Evolutionary conservation across 2,329 filamentous ascomycete genomes (phyloP), one percentile per base, ranked within the genome.

Genomic region (Colletotrichum sp.): DNA sequence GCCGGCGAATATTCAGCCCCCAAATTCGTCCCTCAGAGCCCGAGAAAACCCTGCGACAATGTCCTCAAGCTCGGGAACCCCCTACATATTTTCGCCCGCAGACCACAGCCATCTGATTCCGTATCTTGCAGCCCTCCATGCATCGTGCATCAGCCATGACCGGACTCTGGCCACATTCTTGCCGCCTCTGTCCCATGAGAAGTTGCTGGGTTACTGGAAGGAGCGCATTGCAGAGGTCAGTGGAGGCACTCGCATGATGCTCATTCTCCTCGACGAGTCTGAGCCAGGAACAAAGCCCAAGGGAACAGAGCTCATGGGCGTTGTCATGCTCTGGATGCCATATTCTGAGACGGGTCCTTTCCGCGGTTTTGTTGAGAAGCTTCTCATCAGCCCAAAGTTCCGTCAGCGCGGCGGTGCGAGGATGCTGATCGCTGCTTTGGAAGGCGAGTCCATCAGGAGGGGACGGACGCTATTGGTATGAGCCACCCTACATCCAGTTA

Each of bases 141-240:
- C 87, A 75, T 86, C 88, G 16, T 92, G 91, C 83, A 91, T 93
- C 80, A 89, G 88, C 6, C 84, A 88, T 75, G 91, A 92, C 83
- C 85, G 88, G 80, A 89, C 88, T 77, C 86, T 91, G 44, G 90
- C 90, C 30, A 90, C 88, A 6, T 93, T 93, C 80, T 84, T 92
- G 16, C 90, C 90, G n/a, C 91, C 92, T 0, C 84, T 93, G 39
- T 87, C 88, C 64, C 86, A 90, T 80, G 85, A 88, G 48, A 90
- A 90, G 80, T 88, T 93, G 52, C 84, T 90, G 34, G 79, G 84
- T 10, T 93, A 89, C 86, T 93, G 91, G 92, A 88, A 89, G 79
- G 85, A 87, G 26, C 84, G 87, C 28, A 87, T 90, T 69, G 84
- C 86, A 26, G 88, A 92, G 80, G 86, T 89, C 34, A 81, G 80